These are phyloP conservation scores for Phytophthora tentaculata DNA, from an alignment of 352 stramenopile genomes.

Conservation along the genomic window DNA sequence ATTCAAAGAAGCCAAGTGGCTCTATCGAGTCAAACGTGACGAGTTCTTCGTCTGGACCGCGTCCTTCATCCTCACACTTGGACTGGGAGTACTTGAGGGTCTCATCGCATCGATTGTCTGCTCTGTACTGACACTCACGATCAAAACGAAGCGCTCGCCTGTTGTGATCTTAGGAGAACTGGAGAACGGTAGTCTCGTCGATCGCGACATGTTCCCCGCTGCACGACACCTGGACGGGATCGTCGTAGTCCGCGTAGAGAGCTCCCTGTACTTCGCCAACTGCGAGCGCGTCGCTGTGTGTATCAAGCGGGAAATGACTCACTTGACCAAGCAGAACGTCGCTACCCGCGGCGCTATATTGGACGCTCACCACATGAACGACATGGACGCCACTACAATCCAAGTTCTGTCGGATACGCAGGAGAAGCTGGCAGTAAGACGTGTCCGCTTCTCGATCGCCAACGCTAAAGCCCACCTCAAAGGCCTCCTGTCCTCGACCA, in stretches of 20 bases:
- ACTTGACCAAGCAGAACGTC: slow-evolving; percentile 28
- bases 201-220: slow-evolving; percentile 37
- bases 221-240: slow-evolving; percentile 36
- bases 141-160: slow-evolving; percentile 48
- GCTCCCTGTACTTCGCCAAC: slow-evolving; percentile 68
- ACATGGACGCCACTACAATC: slow-evolving; percentile 68
- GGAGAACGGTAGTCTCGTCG: slow-evolving; percentile 46
- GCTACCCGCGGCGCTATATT: slow-evolving; percentile 47
- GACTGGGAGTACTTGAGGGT: slow-evolving; percentile 47
- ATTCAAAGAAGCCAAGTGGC: slow-evolving; percentile 83
- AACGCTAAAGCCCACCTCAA: slow-evolving; percentile 49
- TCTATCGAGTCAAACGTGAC: slow-evolving; percentile 69
- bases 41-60: slow-evolving; percentile 61
- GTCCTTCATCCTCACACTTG: slow-evolving; percentile 60
- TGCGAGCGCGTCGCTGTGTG: slow-evolving; percentile 49
- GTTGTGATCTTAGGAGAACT: slow-evolving; percentile 51
- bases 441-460: slow-evolving; percentile 46
- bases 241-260: slow-evolving; percentile 55
- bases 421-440: slow-evolving; percentile 54
- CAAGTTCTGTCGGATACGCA: slow-evolving; percentile 64
- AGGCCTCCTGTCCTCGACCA: slow-evolving; percentile 48
- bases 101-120: slow-evolving; percentile 60
- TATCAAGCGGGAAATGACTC: slow-evolving; percentile 50
- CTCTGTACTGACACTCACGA: slow-evolving; percentile 62
- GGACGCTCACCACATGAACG: slow-evolving; percentile 55